Evolutionary conservation across 2,329 filamentous ascomycete species (phyloP), one percentile per base, ranked within the genome.

Genomic region (Colletotrichum sp.): DNA sequence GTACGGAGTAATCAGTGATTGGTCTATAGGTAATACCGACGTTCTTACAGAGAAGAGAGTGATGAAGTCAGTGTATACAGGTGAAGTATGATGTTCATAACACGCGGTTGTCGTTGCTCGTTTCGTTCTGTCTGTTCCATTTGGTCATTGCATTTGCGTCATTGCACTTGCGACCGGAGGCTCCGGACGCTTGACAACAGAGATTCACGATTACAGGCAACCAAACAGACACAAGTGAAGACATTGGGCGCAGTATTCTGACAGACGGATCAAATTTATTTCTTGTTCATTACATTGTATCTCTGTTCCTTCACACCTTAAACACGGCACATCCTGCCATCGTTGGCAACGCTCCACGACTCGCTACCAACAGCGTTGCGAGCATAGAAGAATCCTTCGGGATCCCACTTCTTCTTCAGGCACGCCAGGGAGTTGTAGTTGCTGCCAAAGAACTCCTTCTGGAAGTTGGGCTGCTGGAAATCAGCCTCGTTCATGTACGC

Each of bases 401-500:
- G 83, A 78, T 91, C 90, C 78, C 87, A 91, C 79, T 85, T 87
- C 32, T 83, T 78, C 85, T 92, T 92, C 26, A 92, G 83, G 1
- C 60, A 55, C 32, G 84, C 68, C 21, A 91, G 79, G 6, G 77
- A 77, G 1, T 79, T 72, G 73, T 90, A 90, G 75, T 89, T 89
- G 3, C 36, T 77, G 2, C 89, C 89, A 77, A 85, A 90, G 81
- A 90, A 90, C 3, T 79, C 82, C 26, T 84, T 78, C 78, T 88
- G 83, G 57, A 84, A 90, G 72, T 87, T 78, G 2, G 85, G 86
- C 80, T 90, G 85, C 75, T 85, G 83, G 57, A 88, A 86, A 79
- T 91, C 87, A 4, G 85, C 87, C 83, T 92, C 90, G 76, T 90
- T 90, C 80, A 89, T 81, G 76, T 90, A 90, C 2, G 87, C 83